These are phyloP conservation scores for Metschnikowia similis DNA, from an alignment of 805 yeast species.

Conservation along the genomic window DNA sequence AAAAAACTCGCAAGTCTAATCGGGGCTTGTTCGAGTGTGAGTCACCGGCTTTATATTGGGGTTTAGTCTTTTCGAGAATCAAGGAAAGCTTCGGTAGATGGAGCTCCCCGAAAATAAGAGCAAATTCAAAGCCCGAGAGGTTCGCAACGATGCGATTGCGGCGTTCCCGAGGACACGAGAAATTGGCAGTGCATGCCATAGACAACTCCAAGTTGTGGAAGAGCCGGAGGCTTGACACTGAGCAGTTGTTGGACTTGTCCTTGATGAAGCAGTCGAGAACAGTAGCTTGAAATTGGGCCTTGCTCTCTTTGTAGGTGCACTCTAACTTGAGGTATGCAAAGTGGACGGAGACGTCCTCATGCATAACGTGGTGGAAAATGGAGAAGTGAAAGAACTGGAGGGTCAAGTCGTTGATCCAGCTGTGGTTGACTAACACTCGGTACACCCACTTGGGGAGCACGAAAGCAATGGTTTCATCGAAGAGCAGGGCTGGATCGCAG, in stretches of 20 bases:
- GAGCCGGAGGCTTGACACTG: conserved; percentile 4
- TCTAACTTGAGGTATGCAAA: conserved; percentile 15
- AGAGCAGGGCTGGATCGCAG: not conserved
- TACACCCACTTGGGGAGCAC: conserved; percentile 7
- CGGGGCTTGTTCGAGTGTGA: not conserved
- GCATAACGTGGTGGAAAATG: conserved; percentile 11
- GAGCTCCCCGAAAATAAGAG: conserved; percentile 6
- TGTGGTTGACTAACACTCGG: conserved; percentile 4
- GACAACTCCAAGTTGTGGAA: conserved; percentile 14
- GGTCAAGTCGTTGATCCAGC: conserved; percentile 15
- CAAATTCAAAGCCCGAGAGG: conserved; percentile 9
- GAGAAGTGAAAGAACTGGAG: conserved; percentile 13
- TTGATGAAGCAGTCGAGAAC: conserved; percentile 13
- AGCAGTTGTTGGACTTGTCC: conserved; percentile 1
- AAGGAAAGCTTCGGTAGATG: conserved; percentile 9
- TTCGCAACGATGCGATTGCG: not conserved
- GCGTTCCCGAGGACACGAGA: conserved; percentile 5
- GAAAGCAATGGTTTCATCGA: not conserved
- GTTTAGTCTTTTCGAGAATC: conserved; percentile 5
- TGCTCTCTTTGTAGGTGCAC: conserved; percentile 1
- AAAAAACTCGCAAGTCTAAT: conserved; percentile 4
- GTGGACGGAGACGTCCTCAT: conserved; percentile 10
- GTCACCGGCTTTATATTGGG: not conserved
- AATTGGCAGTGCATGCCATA: conserved; percentile 4
- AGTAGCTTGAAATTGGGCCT: conserved; percentile 3